Base-by-base conservation (phyloP, 163 green algal species). In the Smithsoniella earleae region DNA sequence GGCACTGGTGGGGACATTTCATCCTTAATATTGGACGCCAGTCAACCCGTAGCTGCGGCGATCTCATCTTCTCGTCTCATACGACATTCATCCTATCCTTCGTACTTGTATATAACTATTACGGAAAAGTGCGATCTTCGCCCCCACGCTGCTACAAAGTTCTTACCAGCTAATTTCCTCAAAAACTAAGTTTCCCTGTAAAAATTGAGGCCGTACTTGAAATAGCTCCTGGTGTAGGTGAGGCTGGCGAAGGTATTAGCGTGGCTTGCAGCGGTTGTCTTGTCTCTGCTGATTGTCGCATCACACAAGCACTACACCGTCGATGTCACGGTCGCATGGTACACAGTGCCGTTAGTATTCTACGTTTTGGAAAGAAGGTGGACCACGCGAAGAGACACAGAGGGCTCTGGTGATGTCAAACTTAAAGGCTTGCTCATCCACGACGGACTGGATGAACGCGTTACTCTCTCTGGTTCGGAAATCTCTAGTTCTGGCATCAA, bases 61-160 rank as follows among this genome's bases (percentile, higher is more conserved):
- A 97, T 81, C 85, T 97, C 37, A 93, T 97, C 58, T 97, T 97
- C 79, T 92, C 82, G 2, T 93, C 83, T 0, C 92, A 97, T 82
- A 97, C 91, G 27, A 96, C 86, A 0, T 97, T 97, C 81, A 88
- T 91, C 31, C 84, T 97, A 44, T 75, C 81, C n/a, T 79, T 81
- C 8, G 73, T 77, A 33, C 75, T 90, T 20, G 83, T 80, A 0
- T 89, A 84, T 74, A 85, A 77, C 33, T 82, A 89, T 74, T 88
- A 89, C 25, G 84, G 85, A 52, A 22, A 38, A 65, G 45, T 76
- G 27, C 33, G 40, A 49, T 49, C 13, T n/a, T n/a, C n/a, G n/a
- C n/a, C n/a, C n/a, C n/a, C n/a, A n/a, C n/a, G n/a, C n/a, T n/a
- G n/a, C n/a, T n/a, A n/a, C n/a, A n/a, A n/a, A n/a, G n/a, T n/a